Base-by-base conservation (phyloP, 345 rosid genomes). In the Xanthoceras sorbifolium region DNA sequence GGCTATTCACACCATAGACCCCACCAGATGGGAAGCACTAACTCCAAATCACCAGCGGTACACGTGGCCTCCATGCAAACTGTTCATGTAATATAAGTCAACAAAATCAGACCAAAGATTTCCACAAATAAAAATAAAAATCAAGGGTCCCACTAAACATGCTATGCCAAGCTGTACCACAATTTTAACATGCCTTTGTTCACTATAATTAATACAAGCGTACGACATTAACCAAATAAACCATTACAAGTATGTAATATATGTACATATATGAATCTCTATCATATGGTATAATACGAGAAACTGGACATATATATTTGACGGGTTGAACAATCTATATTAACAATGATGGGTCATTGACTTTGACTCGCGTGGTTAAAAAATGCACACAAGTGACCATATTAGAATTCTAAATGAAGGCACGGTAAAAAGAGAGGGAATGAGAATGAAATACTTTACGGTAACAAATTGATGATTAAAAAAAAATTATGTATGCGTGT, bases 21-120 rank as follows among this genome's bases (percentile, higher is more conserved):
- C 72, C 71, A 46, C 17, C 15, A 3, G 38, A 50, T 15, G 14
- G 52, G 52, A 38, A 17, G 54, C 34, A 22, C 55, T 23, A 46
- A 3, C 52, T 14, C 48, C 25, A 0, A 12, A 17, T 69, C 60
- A 69, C 8, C 20, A 54, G 17, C 64, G 5, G 20, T 3, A 55
- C 32, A 71, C 75, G 34, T 71, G 75, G 52, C 75, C 2, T 1
- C 1, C 74, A 34, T 55, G 74, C 73, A 18, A 10, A 11, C 6
- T 34, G 8, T 0, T 22, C 18, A 38, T 0, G 9, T 3, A 12
- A 15, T 46, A 14, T 22, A 55, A 22, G 48, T 32, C 22, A 55
- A 71, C 28, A 15, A 64, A 64, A 6, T 18, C 10, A 6, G 10
- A 64, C 32, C 44, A 3, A 17, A 3, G 6, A 5, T 50, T 50